phyloP scores from a whole-genome alignment of 306 rosid species.

The Mucuna pruriens region DNA sequence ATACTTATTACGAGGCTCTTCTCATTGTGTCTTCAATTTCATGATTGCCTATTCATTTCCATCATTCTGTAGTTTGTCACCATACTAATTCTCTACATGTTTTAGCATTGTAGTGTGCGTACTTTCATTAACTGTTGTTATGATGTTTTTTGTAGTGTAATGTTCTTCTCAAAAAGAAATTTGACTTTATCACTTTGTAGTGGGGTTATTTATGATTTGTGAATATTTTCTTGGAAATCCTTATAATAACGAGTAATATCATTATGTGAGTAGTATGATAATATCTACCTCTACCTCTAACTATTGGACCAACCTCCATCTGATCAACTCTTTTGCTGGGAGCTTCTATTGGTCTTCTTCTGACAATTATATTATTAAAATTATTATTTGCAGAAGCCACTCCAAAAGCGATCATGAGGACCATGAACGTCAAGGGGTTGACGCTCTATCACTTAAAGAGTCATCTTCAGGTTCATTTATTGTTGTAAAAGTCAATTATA shows the following conservation, averaged over 20 bases:
- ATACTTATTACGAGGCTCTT: neutral
- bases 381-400: constrained; percentile 85
- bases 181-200: neutral
- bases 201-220: neutral
- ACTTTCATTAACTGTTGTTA: neutral
- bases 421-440: constrained; percentile 98
- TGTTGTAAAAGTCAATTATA: neutral
- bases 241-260: neutral
- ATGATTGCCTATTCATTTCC: neutral
- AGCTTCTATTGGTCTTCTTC: neutral
- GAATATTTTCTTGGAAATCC: constrained; percentile 5
- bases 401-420: constrained; percentile 97
- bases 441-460: constrained; percentile 97
- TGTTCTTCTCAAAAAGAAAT: neutral
- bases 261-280: neutral
- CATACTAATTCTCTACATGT: neutral
- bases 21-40: constrained; percentile 9
- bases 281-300: neutral
- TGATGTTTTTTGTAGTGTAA: neutral
- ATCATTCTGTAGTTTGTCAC: constrained; percentile 17
- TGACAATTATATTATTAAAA: neutral
- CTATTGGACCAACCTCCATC: neutral
- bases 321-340: neutral
- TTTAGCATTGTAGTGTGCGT: neutral
- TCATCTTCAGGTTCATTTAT: constrained; percentile 80